Evolutionary conservation across 2,329 filamentous ascomycete genomes (phyloP).

Genomic region (Fusarium fracticaudum): DNA sequence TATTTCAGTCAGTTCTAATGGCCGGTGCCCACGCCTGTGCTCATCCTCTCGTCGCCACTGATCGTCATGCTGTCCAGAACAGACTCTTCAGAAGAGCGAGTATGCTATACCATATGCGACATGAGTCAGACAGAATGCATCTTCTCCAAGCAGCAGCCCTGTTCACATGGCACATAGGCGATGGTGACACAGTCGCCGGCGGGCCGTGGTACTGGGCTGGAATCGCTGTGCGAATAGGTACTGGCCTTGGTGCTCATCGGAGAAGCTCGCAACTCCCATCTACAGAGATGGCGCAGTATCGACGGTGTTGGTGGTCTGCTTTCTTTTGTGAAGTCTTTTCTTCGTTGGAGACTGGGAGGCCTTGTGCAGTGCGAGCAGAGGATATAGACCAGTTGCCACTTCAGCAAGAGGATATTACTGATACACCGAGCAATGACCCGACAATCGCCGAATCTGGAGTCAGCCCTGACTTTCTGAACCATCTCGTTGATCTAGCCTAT

Average conservation of each 20-base stretch:
- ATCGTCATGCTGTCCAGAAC: conserved; percentile 42
- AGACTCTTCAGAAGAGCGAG: conserved; percentile 38
- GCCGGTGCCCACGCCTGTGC: conserved; percentile 38
- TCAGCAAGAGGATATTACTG: conserved; percentile 31
- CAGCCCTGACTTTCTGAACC: conserved; percentile 36
- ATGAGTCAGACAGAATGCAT: conserved; percentile 39
- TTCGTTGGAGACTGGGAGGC: conserved; percentile 33
- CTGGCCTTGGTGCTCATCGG: conserved; percentile 33
- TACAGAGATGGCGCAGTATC: conserved; percentile 37
- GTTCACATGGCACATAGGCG: conserved; percentile 40
- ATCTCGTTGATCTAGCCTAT: conserved; percentile 36
- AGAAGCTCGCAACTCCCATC: conserved; percentile 33
- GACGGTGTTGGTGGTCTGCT: conserved; percentile 39
- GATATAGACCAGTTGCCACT: conserved; percentile 39
- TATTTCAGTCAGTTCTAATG: conserved; percentile 40
- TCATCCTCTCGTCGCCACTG: conserved; percentile 35
- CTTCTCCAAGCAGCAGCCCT: conserved; percentile 37
- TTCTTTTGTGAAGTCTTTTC: conserved; percentile 41
- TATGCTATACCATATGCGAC: conserved; percentile 41
- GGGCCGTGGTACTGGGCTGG: conserved; percentile 42
- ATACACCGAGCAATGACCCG: conserved; percentile 9
- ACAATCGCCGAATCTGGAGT: not conserved
- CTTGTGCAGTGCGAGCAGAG: conserved; percentile 37
- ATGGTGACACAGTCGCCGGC: conserved; percentile 36
- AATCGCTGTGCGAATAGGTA: conserved; percentile 36